Base-by-base conservation (phyloP, 495 filamentous ascomycete genomes). In the Alectoria sarmentosa region DNA sequence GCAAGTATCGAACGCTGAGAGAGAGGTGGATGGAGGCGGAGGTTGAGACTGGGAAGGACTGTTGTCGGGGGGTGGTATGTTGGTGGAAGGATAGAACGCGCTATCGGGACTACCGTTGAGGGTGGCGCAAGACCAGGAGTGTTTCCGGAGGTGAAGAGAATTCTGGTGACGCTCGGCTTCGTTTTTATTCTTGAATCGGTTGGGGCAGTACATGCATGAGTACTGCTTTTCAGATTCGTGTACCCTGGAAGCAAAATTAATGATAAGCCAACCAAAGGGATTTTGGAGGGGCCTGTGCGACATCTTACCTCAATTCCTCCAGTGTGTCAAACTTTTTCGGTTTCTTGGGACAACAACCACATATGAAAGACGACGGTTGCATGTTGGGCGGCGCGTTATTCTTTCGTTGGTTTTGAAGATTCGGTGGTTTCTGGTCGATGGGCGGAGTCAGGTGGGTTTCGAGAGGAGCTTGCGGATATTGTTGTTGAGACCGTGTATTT, bases 171-270 rank as follows among this genome's bases (percentile, higher is more conserved):
- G 85, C 74, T 98, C 94, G 9, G 94, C 94, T 78, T 98, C 94
- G 67, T 98, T 98, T 75, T 98, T 98, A 78, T 98, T 98, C 76
- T 98, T 98, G 81, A 98, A 98, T 28, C 92, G 84, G 74, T 98
- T 98, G 49, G 87, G 86, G 74, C 94, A 98, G 75, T 88, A 98
- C 23, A 84, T 80, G 73, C 94, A 98, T 61, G 86, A 86, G 75
- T 98, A 98, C 74, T 98, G 95, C 73, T 98, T 98, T 72, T 98
- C 94, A 68, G 89, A 86, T 69, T 92, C 89, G 71, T 98, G 94
- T n/a, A 80, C 67, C 42, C 87, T 90, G 65, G 36, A 38, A 54
- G 6, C 6, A 60, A 1, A 11, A 66, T 60, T 19, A 52, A 68
- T 64, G 66, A 69, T 48, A 13, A 65, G 58, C 55, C 62, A 32